Conservation (phyloP, 352 stramenopile genomes). For the Phytophthora ohioensis region DNA sequence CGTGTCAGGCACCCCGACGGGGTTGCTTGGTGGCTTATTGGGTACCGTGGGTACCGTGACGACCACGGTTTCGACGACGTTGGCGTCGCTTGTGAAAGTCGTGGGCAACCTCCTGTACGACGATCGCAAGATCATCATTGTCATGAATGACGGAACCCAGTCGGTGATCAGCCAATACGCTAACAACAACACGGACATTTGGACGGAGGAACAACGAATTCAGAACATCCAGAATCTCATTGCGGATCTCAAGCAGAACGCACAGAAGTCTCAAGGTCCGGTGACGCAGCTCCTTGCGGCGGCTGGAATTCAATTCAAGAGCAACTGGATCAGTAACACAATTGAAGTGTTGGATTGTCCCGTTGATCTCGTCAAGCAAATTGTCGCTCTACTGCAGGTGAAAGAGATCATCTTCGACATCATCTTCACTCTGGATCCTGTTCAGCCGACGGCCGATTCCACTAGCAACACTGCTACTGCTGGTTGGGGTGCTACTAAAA, state of each 20-base stretch:
- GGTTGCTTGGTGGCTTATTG: slow-evolving; percentile 18
- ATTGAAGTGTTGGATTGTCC: slow-evolving; percentile 42
- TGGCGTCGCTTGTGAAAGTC: slow-evolving; percentile 29
- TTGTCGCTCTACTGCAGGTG: slow-evolving; percentile 31
- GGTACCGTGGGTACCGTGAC: slow-evolving; percentile 6
- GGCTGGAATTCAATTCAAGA: slow-evolving; percentile 14
- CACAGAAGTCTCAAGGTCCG: slow-evolving; percentile 12
- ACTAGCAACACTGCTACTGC: slow-evolving; percentile 32
- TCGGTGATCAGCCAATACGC: slow-evolving; percentile 8
- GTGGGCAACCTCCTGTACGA: slow-evolving; percentile 16
- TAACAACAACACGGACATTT: slow-evolving; percentile 25
- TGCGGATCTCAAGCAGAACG: slow-evolving; percentile 26
- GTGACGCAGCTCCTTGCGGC: slow-evolving; percentile 21
- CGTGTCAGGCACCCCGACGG: slow-evolving; percentile 18
- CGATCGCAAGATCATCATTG: slow-evolving; percentile 24
- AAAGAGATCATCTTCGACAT: slow-evolving; percentile 43
- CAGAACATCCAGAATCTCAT: slow-evolving; percentile 35
- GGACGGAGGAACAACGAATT: slow-evolving; percentile 25
- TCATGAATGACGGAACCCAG: slow-evolving; percentile 23
- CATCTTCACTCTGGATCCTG: slow-evolving; percentile 25
- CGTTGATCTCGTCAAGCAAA: slow-evolving; percentile 24
- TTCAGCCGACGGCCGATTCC: slow-evolving; percentile 22
- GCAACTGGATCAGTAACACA: slow-evolving; percentile 54
- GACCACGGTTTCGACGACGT: not conserved
- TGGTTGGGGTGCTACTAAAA: slow-evolving; percentile 48